These are phyloP conservation scores for Mycosphaerella sp. DNA, from an alignment of 2,329 filamentous ascomycete species.

Conservation along the genomic window DNA sequence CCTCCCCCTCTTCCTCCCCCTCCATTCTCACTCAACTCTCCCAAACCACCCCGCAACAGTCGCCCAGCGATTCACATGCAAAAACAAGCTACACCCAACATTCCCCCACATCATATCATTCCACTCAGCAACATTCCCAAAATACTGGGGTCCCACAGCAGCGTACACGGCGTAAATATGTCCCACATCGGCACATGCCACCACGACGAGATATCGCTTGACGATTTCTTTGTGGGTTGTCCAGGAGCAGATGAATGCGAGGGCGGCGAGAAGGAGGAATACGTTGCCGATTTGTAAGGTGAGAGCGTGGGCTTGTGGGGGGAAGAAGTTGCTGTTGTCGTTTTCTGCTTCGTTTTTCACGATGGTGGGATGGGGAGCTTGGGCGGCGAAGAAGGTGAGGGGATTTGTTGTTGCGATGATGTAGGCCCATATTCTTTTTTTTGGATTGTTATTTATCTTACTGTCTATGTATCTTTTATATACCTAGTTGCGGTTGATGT, in stretches of 20 bases:
- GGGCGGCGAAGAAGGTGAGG: slow-evolving; percentile 14
- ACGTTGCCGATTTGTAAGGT: slow-evolving; percentile 16
- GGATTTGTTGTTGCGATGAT: slow-evolving; percentile 7
- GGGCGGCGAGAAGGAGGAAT: slow-evolving; percentile 15
- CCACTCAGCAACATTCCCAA: slow-evolving; percentile 13
- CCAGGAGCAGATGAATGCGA: slow-evolving; percentile 21
- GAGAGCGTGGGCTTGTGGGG: slow-evolving; percentile 15
- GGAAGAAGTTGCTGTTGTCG: not conserved
- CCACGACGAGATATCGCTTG: slow-evolving; percentile 13
- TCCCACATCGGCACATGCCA: slow-evolving; percentile 18
- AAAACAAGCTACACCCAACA: slow-evolving; percentile 13
- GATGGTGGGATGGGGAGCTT: slow-evolving; percentile 10
- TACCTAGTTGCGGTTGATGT: too few relatives aligned
- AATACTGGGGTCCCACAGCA: slow-evolving; percentile 11
- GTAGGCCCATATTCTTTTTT: slow-evolving; percentile 15
- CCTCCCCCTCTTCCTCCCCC: not conserved
- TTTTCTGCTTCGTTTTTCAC: not conserved
- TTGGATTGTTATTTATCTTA: not conserved
- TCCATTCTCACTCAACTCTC: not conserved
- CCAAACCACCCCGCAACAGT: slow-evolving; percentile 16
- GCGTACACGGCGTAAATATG: slow-evolving; percentile 19
- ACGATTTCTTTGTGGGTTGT: slow-evolving; percentile 9
- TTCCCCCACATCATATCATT: slow-evolving; percentile 20
- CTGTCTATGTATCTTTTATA: too few relatives aligned
- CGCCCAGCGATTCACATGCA: slow-evolving; percentile 15